phyloP scores from a whole-genome alignment of 2,329 filamentous ascomycete genomes.

The Rachicladosporium sp. region DNA sequence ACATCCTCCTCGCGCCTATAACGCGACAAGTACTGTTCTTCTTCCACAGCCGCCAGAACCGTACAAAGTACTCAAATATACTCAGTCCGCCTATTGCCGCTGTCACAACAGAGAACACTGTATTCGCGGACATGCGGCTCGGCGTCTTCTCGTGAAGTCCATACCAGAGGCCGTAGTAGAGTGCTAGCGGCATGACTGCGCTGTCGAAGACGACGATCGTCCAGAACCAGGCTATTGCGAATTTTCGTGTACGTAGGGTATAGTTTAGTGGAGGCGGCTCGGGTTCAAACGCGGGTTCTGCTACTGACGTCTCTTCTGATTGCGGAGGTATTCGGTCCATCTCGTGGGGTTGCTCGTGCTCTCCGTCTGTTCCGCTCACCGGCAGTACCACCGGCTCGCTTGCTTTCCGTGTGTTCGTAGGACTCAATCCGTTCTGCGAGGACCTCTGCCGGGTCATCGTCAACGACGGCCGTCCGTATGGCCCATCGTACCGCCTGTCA shows the following conservation, averaged over 20 bases:
- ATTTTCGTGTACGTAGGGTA: constrained; percentile 41
- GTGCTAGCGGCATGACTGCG: constrained; percentile 44
- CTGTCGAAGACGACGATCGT: constrained; percentile 46
- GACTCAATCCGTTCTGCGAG: neutral
- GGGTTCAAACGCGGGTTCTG: constrained; percentile 17
- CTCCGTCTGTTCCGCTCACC: constrained; percentile 2
- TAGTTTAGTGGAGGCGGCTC: constrained; percentile 43
- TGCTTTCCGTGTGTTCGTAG: neutral
- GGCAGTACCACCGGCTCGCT: constrained; percentile 2
- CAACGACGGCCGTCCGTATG: constrained; percentile 20
- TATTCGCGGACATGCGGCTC: constrained; percentile 34
- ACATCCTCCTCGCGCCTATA: constrained; percentile 30
- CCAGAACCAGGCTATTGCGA: constrained; percentile 48
- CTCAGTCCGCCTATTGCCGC: constrained; percentile 40
- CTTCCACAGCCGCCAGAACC: constrained; percentile 37
- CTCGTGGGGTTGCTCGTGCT: too few relatives aligned
- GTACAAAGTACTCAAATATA: constrained; percentile 42
- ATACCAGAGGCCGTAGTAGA: constrained; percentile 52
- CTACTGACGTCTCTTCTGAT: neutral
- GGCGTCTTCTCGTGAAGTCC: constrained; percentile 24
- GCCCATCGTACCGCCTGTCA: constrained; percentile 21
- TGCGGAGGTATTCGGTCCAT: too few relatives aligned
- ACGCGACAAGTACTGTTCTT: constrained; percentile 41
- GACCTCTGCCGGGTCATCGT: constrained; percentile 20
- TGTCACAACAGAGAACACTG: constrained; percentile 43